phyloP scores from a whole-genome alignment of 2,329 filamentous ascomycete species.

The Mycosphaerella arachidis region DNA sequence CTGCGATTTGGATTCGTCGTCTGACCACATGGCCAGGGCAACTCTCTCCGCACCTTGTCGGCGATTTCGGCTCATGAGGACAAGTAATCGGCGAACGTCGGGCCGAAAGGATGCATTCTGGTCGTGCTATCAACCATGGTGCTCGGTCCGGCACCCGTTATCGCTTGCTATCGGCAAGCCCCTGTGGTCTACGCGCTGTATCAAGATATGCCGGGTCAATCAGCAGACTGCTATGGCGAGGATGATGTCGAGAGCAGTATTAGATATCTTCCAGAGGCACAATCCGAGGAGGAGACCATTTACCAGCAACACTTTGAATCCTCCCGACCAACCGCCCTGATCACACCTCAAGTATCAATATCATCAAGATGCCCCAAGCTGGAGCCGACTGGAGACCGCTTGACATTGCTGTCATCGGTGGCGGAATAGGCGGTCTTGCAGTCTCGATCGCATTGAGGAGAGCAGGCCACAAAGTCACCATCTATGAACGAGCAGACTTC shows the following conservation, averaged over 20 bases:
- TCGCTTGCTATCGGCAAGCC: neutral
- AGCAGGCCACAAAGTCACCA: slow-evolving; percentile 53
- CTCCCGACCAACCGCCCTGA: neutral
- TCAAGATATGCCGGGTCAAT: neutral
- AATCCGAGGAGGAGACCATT: slow-evolving; percentile 1
- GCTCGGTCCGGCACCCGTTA: slow-evolving; percentile 1
- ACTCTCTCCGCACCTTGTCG: neutral
- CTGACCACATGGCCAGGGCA: neutral
- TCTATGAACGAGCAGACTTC: slow-evolving; percentile 62
- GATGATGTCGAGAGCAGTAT: slow-evolving; percentile 12
- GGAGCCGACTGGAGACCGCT: slow-evolving; percentile 24
- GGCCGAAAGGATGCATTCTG: neutral
- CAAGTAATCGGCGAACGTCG: neutral
- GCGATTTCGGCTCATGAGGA: neutral
- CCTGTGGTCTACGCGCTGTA: neutral
- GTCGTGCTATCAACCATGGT: neutral
- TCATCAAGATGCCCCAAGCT: slow-evolving; percentile 7
- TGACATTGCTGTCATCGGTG: slow-evolving; percentile 43
- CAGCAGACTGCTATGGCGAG: slow-evolving; percentile 1
- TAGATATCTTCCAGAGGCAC: slow-evolving; percentile 11
- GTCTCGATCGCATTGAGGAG: slow-evolving; percentile 50
- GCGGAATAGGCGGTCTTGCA: slow-evolving; percentile 52
- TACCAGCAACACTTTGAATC: neutral
- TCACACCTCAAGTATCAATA: neutral
- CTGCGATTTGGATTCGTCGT: too few species aligned